Percentiles rank a stretch among this genome's conserved stretches.
Conservation (phyloP, 2,329 filamentous ascomycete species). For the Westerdykella ornata region DNA sequence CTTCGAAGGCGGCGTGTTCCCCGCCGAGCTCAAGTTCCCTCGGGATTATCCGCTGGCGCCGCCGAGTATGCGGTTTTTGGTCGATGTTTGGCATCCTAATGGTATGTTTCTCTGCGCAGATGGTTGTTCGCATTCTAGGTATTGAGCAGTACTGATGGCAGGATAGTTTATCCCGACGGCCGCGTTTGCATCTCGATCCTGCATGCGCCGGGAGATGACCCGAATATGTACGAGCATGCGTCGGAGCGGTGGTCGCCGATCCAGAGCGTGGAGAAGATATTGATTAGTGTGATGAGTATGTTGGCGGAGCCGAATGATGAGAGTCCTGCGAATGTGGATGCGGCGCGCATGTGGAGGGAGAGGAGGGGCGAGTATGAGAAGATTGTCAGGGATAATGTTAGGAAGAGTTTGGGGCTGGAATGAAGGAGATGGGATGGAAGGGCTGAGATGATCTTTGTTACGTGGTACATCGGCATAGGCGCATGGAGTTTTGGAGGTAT, state of each 20-base stretch:
- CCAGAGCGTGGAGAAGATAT: conserved; percentile 88
- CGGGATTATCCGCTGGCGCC: conserved; percentile 79
- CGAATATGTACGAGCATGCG: conserved; percentile 86
- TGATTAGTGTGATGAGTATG: conserved; percentile 87
- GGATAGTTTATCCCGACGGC: conserved; percentile 69
- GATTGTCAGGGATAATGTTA: conserved; percentile 56
- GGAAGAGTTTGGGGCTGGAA: conserved; percentile 34
- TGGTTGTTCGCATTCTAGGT: background rate
- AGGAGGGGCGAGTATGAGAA: conserved; percentile 72
- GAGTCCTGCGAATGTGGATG: conserved; percentile 90
- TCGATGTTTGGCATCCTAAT: conserved; percentile 89
- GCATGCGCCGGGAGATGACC: conserved; percentile 89
- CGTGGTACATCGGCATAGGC: background rate
- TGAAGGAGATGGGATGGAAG: conserved; percentile 9
- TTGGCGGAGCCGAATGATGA: conserved; percentile 91
- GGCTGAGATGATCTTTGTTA: background rate
- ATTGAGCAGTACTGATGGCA: background rate
- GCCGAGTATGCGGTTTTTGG: conserved; percentile 80
- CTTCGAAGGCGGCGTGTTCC: conserved; percentile 93
- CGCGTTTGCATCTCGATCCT: conserved; percentile 95
- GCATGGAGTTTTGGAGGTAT: background rate
- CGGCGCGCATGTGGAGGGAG: conserved; percentile 79
- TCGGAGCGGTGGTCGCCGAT: conserved; percentile 91
- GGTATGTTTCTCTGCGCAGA: conserved; percentile 43
- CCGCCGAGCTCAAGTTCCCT: conserved; percentile 76